Base-by-base conservation (phyloP, 2,329 filamentous ascomycete genomes). In the Neoarthrinium moseri region DNA sequence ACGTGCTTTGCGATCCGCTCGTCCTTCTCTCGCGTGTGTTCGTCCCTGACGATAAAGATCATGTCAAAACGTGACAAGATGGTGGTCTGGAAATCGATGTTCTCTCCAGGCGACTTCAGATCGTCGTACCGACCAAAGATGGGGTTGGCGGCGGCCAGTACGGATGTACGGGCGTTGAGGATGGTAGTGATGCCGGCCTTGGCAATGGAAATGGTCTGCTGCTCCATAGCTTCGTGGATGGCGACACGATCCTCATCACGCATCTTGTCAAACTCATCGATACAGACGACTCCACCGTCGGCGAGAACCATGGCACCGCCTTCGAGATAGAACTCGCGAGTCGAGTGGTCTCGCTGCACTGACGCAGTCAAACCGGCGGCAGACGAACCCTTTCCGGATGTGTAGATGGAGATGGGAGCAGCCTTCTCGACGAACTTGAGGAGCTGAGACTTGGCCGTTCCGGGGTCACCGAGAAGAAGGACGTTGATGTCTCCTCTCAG, bases 211-310 rank as follows among this genome's bases (percentile, higher is more conserved):
- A 99, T 99, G 0, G 94, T 99, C 68, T 99, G 94, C 71, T 99
- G 94, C 66, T 99, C 94, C 94, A 99, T 99, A 48, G 94, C 94
- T 79, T 99, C 94, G 76, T 99, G 94, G 55, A 99, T 99, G 2
- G 94, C 94, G 6, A 97, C 94, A 57, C 94, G 82, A 59, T 99
- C 94, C 67, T 99, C 94, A 63, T 99, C 94, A 51, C 94, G 81
- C 94, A 99, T 99, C 76, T 99, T 99, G 73, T 99, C 94, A 63
- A 99, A 99, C 70, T 99, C 94, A 63, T 99, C 94, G 57, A 99
- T 99, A 68, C 94, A 97, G 8, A 97, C 94, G 1, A 97, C 92
- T 58, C 94, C 94, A 3, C 91, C 91, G 56, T 99, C 94, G 4
- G 94, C 94, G 15, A 99, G 81, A 4, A 99, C 94, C 94, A 99